Percentiles rank a stretch among this genome's conserved stretches.
phyloP scores from a whole-genome alignment of 202 grass and related monocot genomes.

The Zizania palustris region DNA sequence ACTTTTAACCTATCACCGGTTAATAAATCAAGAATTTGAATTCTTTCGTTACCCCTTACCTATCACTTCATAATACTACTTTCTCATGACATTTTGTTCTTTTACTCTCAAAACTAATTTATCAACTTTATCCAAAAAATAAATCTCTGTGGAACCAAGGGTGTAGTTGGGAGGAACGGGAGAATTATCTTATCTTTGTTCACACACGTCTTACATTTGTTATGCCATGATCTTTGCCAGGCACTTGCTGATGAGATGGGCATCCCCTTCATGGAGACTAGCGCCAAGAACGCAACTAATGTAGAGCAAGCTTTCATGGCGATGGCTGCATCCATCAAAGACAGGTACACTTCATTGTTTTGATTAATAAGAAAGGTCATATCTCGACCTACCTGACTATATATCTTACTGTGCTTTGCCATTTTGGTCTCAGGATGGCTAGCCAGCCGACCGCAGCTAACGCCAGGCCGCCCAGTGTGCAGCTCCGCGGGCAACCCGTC shows the following conservation, averaged over 20 bases:
- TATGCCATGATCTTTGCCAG: constrained; percentile 31
- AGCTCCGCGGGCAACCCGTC: constrained; percentile 66
- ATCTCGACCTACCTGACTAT: not conserved
- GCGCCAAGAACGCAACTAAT: constrained; percentile 82
- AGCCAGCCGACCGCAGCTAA: constrained; percentile 65
- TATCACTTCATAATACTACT: too few species aligned
- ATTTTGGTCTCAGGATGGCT: constrained; percentile 63
- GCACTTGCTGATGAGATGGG: constrained; percentile 91
- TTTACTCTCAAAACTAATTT: too few species aligned
- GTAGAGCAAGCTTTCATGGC: constrained; percentile 89
- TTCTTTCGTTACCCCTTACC: too few species aligned
- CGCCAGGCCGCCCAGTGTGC: constrained; percentile 60
- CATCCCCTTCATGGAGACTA: constrained; percentile 93
- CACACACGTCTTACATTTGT: not conserved
- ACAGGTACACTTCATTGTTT: constrained; percentile 39
- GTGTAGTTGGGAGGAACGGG: not conserved
- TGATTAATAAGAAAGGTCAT: not conserved
- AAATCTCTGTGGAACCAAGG: too few species aligned
- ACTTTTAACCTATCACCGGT: too few species aligned
- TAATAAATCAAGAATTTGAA: too few species aligned
- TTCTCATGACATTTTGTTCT: too few species aligned
- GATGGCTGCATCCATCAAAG: constrained; percentile 71
- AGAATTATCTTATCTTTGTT: not conserved
- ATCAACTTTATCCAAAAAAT: too few species aligned
- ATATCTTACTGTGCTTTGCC: not conserved